Percentiles rank a stretch among this genome's conserved stretches.
phyloP scores from a whole-genome alignment of 2,329 filamentous ascomycete genomes.

The Verticillium zaregamsianum region DNA sequence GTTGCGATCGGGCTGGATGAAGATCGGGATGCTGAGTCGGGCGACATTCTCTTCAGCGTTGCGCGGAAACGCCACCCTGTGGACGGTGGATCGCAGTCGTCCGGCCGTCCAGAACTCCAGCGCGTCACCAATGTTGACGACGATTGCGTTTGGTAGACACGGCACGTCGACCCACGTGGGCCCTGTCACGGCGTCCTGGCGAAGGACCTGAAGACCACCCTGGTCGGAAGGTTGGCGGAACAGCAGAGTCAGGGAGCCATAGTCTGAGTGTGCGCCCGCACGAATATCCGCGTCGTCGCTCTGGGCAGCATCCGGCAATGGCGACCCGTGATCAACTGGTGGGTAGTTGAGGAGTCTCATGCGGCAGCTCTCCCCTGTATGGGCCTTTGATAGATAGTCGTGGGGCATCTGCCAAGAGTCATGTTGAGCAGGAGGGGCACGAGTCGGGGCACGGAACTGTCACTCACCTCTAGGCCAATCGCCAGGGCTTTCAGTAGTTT shows the following conservation, averaged over 20 bases:
- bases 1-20: slow-evolving; percentile 12
- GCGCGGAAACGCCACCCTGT: slow-evolving; percentile 72
- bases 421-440: slow-evolving; percentile 3
- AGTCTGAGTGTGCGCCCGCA: slow-evolving; percentile 90
- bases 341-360: slow-evolving; percentile 48
- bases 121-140: slow-evolving; percentile 71
- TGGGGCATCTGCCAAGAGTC: slow-evolving; percentile 25
- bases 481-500: slow-evolving; percentile 47
- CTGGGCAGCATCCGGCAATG: slow-evolving; percentile 19
- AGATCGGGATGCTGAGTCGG: slow-evolving; percentile 11
- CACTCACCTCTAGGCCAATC: slow-evolving; percentile 62
- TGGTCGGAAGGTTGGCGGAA: slow-evolving; percentile 74
- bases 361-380: slow-evolving; percentile 35
- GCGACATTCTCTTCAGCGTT: slow-evolving; percentile 9
- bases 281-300: slow-evolving; percentile 59
- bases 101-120: slow-evolving; percentile 88
- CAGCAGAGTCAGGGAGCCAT: slow-evolving; percentile 67
- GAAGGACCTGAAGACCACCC: slow-evolving; percentile 79
- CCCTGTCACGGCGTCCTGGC: slow-evolving; percentile 33
- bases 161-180: slow-evolving; percentile 38
- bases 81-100: slow-evolving; percentile 79
- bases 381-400: slow-evolving; percentile 50
- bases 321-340: slow-evolving; percentile 47
- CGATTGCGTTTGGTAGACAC: slow-evolving; percentile 42
- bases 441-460: not conserved